phyloP scores from a whole-genome alignment of 331 rosid species.

The Stylosanthes scabra region DNA sequence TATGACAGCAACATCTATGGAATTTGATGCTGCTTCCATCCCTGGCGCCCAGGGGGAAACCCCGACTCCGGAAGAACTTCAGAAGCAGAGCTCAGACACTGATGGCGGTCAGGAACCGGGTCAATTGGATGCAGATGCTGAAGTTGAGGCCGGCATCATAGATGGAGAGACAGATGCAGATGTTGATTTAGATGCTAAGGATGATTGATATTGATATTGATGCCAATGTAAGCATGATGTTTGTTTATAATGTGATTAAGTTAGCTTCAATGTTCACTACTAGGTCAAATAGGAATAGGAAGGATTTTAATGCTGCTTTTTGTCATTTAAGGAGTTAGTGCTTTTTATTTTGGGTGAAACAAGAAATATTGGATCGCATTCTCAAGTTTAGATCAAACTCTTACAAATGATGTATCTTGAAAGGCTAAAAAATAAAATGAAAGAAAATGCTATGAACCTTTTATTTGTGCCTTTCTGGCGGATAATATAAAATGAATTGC shows the following conservation, averaged over 20 bases:
- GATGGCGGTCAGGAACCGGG: conserved; percentile 83
- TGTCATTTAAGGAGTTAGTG: not conserved
- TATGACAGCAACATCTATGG: conserved; percentile 60
- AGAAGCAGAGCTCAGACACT: conserved; percentile 79
- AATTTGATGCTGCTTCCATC: conserved; percentile 52
- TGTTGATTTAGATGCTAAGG: conserved; percentile 63
- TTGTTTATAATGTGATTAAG: conserved; percentile 11
- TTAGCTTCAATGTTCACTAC: conserved; percentile 18
- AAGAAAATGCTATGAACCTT: no score
- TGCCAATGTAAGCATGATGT: conserved; percentile 19
- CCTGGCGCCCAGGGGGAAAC: conserved; percentile 72
- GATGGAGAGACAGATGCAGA: conserved; percentile 88
- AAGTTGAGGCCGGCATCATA: conserved; percentile 80
- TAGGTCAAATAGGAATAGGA: conserved; percentile 18
- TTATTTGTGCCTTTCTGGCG: no score
- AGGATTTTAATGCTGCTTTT: not conserved
- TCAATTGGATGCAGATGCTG: conserved; percentile 84
- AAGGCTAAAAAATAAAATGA: no score
- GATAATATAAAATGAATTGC: no score
- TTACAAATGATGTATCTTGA: no score
- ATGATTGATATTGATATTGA: conserved; percentile 33
- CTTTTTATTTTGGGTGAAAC: conserved; percentile 5
- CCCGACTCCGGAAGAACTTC: conserved; percentile 68
- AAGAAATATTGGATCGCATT: not conserved
- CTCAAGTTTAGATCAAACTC: no score